Percentiles rank a stretch among this genome's conserved stretches.
These are phyloP conservation scores for Selenicereus undatus DNA, from an alignment of 148 eudicot species.

Conservation along the genomic window DNA sequence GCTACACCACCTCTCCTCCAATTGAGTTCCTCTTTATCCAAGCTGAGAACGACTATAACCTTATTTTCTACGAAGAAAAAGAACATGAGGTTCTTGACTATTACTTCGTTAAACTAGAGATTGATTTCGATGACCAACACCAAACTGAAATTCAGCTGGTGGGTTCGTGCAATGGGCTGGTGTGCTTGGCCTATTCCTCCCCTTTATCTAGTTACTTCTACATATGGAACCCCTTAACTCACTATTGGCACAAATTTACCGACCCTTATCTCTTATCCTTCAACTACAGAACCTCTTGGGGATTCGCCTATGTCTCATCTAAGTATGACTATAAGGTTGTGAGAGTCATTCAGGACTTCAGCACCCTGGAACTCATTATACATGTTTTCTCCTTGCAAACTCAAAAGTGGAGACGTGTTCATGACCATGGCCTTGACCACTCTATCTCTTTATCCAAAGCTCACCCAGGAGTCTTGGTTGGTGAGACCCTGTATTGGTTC, in stretches of 20 bases:
- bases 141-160: conserved; percentile 16
- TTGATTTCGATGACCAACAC: conserved; percentile 6
- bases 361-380: conserved; percentile 6
- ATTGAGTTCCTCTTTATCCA: conserved; percentile 27
- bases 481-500: conserved; percentile 25
- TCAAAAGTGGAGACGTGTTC: conserved; percentile 19
- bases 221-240: conserved; percentile 26
- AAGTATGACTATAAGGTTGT: conserved; percentile 29
- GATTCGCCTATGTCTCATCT: conserved; percentile 24
- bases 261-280: background rate
- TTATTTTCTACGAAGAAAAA: conserved; percentile 17
- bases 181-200: conserved; percentile 28
- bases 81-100: conserved; percentile 15
- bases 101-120: conserved; percentile 29
- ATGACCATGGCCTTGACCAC: conserved; percentile 20
- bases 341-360: conserved; percentile 20
- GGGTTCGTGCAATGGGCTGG: conserved; percentile 23
- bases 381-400: conserved; percentile 21
- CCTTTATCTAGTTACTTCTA: conserved; percentile 16
- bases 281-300: conserved; percentile 19
- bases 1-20: conserved; percentile 2
- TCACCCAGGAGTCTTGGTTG: conserved; percentile 22
- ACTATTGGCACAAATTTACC: conserved; percentile 15
- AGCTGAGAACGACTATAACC: conserved; percentile 19
- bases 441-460: conserved; percentile 16